Evolutionary conservation across 1,284 basidiomycete species (phyloP).

Genomic region (Trichosporon inkin): DNA sequence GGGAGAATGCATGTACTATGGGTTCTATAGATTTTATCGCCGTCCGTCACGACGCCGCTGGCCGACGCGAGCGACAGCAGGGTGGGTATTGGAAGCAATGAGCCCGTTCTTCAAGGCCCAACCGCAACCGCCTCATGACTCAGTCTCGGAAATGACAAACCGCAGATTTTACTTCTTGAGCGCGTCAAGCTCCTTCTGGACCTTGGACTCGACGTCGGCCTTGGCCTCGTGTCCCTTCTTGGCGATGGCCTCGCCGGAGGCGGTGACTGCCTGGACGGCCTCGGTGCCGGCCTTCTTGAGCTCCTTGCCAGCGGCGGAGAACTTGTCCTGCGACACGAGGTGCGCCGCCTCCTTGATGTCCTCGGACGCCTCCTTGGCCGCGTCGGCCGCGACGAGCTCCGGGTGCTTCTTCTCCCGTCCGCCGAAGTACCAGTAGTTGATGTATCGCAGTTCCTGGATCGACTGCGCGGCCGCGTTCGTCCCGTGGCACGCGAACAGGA

Average conservation of each 20-base stretch:
- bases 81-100: no score
- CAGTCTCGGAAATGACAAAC: no score
- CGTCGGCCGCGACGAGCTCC: slow-evolving; percentile 23
- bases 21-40: slow-evolving; percentile 7
- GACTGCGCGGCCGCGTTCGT: slow-evolving; percentile 85
- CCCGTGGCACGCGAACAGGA: slow-evolving; percentile 85
- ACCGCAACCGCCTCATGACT: background rate
- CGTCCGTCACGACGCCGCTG: background rate
- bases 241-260: slow-evolving; percentile 20
- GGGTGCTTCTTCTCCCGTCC: slow-evolving; percentile 45
- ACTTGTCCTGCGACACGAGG: background rate
- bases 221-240: slow-evolving; percentile 30
- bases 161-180: background rate
- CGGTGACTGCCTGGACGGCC: slow-evolving; percentile 14
- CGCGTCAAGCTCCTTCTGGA: slow-evolving; percentile 1
- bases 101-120: background rate
- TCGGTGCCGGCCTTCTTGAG: slow-evolving; percentile 8
- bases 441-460: slow-evolving; percentile 74
- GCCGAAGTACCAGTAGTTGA: slow-evolving; percentile 71
- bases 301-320: slow-evolving; percentile 10
- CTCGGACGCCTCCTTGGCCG: slow-evolving; percentile 8
- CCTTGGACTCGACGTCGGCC: slow-evolving; percentile 4
- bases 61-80: background rate
- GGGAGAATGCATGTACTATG: slow-evolving; percentile 6
- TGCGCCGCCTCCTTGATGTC: slow-evolving; percentile 7